Percentiles rank a stretch among this genome's conserved stretches.
Evolutionary conservation across 176 grass and related monocot species (phyloP).

Genomic region (Cymbopogon citratus): DNA sequence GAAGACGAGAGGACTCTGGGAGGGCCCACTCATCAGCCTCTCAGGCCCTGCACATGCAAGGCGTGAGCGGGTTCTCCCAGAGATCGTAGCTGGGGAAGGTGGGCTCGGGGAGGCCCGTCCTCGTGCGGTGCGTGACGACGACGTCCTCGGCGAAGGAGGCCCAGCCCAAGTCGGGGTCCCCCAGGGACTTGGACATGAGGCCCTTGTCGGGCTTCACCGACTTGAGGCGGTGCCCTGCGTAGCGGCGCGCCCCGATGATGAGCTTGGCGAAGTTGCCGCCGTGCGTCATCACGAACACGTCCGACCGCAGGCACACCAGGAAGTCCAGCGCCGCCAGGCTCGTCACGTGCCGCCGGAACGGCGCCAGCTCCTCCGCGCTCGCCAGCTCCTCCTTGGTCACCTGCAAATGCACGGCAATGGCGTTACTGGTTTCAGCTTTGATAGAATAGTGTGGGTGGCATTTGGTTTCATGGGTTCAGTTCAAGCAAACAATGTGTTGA

Average conservation of each 20-base stretch:
- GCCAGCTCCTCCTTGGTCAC: conserved; percentile 82
- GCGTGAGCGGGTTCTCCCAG: conserved; percentile 77
- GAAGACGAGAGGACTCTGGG: not conserved
- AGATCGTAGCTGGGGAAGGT: conserved; percentile 74
- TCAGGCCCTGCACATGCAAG: conserved; percentile 68
- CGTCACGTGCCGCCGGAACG: conserved; percentile 80
- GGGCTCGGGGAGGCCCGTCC: conserved; percentile 60
- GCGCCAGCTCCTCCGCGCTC: conserved; percentile 54
- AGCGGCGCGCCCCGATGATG: conserved; percentile 67
- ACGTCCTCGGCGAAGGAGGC: conserved; percentile 66
- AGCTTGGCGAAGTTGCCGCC: conserved; percentile 86
- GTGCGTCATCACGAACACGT: conserved; percentile 82
- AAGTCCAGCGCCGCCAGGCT: conserved; percentile 84
- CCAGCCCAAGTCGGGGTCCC: conserved; percentile 78
- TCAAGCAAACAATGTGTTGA: not conserved
- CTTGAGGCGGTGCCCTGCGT: conserved; percentile 65
- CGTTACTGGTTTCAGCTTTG: not conserved
- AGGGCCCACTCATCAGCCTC: not conserved
- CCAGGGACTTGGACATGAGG: conserved; percentile 79
- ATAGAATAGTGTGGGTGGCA: not conserved
- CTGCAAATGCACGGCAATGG: conserved; percentile 15
- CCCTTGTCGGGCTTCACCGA: conserved; percentile 90
- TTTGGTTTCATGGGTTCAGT: not conserved
- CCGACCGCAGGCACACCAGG: conserved; percentile 77
- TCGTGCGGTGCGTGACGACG: conserved; percentile 50